Percentiles rank a stretch among this genome's conserved stretches.
Evolutionary conservation across 805 yeast species (phyloP).

Genomic region (Schwanniomyces vanrijiae): DNA sequence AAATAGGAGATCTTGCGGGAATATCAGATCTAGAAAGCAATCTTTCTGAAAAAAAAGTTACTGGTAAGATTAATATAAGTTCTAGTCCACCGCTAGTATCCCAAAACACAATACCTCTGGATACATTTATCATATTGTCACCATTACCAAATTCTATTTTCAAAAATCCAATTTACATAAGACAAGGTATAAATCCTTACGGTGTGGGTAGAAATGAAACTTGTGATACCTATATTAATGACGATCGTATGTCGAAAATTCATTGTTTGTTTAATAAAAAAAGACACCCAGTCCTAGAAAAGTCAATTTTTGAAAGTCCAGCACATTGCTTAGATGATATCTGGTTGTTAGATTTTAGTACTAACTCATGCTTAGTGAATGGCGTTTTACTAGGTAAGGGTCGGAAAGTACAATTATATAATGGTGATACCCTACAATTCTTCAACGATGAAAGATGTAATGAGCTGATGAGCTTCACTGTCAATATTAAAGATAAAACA

Average conservation of each 20-base stretch:
- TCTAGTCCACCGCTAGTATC: background rate
- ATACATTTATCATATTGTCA: constrained; percentile 61
- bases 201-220: constrained; percentile 72
- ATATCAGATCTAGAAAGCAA: background rate
- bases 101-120: constrained; percentile 41
- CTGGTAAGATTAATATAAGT: background rate
- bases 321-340: constrained; percentile 72
- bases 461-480: constrained; percentile 54
- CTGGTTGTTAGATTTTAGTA: constrained; percentile 78
- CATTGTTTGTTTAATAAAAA: constrained; percentile 73
- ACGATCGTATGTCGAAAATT: constrained; percentile 76
- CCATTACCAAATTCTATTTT: constrained; percentile 49
- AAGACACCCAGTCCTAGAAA: constrained; percentile 55
- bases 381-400: constrained; percentile 58
- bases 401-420: constrained; percentile 56
- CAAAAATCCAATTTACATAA: constrained; percentile 53
- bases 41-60: background rate
- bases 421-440: constrained; percentile 66
- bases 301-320: constrained; percentile 62
- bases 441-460: constrained; percentile 59
- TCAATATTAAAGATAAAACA: constrained; percentile 57
- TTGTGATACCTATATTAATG: constrained; percentile 62
- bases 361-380: constrained; percentile 78
- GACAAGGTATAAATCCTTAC: constrained; percentile 66
- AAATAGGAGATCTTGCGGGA: background rate